Base-by-base conservation (phyloP, 192 early-diverging fungal species). In the Phlyctochytrium planicorne region DNA sequence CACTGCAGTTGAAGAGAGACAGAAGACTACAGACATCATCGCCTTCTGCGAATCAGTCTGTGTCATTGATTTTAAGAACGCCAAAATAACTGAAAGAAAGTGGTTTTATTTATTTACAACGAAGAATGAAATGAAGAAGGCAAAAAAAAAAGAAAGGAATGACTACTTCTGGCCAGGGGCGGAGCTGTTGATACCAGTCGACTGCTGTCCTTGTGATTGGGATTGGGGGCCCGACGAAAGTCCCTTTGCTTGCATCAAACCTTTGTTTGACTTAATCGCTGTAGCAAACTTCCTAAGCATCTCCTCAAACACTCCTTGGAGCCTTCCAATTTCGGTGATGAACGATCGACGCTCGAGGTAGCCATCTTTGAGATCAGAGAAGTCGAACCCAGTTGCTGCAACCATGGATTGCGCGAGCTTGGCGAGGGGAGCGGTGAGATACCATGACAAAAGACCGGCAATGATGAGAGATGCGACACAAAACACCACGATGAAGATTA, bases 241-340 rank as follows among this genome's bases (percentile, higher is more conserved):
- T n/a, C 55, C 55, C 16, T 57, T 57, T 4, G 20, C 27, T 27
- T 24, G 4, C 55, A 57, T 20, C 55, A 57, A 29, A 14, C 6
- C 25, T 27, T 57, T 57, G 25, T 57, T 57, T 27, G 10, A 27
- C 55, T 57, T 29, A 27, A 57, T 57, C 55, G 20, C 55, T 6
- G 14, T 25, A 12, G 55, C 55, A 29, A 57, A 57, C 55, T 57
- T 57, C 14, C 10, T 57, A 12, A 57, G 10, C 55, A 57, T 10
- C 25, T 57, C 55, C 16, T 57, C 4, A 27, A 57, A 57, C 20
- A 29, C 55, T 6, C 55, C 55, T 27, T 57, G 12, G 20, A 57
- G 55, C 55, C 27, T 14, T 27, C 55, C 55, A 29, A 57, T 57
- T 27, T 57, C 55, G 55, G 20, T 57, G 12, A 57, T 27, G 55